Evolutionary conservation across 441 rosid genomes (phyloP).

Genomic region (Melastoma candidum): DNA sequence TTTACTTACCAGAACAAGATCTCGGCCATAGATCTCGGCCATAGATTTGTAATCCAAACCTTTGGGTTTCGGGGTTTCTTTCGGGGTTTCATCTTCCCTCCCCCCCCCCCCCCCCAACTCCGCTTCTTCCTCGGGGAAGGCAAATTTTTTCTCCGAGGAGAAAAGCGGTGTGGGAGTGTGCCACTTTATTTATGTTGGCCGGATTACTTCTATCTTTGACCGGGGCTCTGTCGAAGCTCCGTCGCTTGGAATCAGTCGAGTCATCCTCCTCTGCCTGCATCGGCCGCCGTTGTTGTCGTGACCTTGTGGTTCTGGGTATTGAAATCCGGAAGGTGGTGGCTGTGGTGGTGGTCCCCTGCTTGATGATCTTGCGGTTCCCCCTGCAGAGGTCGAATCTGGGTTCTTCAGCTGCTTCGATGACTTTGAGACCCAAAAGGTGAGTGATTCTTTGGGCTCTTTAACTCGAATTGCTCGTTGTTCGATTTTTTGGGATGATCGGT

Average conservation of each 20-base stretch:
- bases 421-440: conserved; percentile 60
- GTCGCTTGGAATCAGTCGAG: conserved; percentile 8
- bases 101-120: too few relatives aligned
- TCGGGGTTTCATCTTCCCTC: too few relatives aligned
- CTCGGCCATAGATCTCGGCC: too few relatives aligned
- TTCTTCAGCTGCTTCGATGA: conserved; percentile 53
- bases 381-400: conserved; percentile 45
- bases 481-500: conserved; percentile 10
- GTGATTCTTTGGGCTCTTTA: background rate
- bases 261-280: too few relatives aligned
- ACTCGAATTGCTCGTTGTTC: background rate
- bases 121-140: too few relatives aligned
- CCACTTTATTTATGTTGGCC: conserved; percentile 67
- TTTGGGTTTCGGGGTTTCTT: too few relatives aligned
- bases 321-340: conserved; percentile 4
- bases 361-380: conserved; percentile 50
- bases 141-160: too few relatives aligned
- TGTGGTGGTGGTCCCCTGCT: conserved; percentile 14
- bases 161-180: too few relatives aligned
- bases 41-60: too few relatives aligned
- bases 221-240: conserved; percentile 62
- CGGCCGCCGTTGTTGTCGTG: too few relatives aligned
- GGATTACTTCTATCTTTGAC: conserved; percentile 53
- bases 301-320: conserved; percentile 6
- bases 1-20: too few relatives aligned